Evolutionary conservation across 495 filamentous ascomycete species (phyloP).

Genomic region (Penicillium manginii): DNA sequence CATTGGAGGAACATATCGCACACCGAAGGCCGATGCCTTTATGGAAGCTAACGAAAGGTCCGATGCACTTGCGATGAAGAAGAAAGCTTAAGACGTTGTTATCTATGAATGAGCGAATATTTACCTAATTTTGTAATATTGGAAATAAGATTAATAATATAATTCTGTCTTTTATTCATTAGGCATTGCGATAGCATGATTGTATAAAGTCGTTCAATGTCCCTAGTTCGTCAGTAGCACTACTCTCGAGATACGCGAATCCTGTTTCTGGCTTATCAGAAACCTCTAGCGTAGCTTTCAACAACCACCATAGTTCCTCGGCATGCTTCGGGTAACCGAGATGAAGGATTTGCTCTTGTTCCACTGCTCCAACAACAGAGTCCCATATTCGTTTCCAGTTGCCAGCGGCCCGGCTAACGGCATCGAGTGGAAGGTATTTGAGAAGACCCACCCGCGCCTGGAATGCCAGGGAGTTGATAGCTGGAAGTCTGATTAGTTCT

Average conservation of each 20-base stretch:
- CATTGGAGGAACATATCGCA: constrained; percentile 80
- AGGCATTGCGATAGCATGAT: constrained; percentile 23
- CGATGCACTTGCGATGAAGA: constrained; percentile 9
- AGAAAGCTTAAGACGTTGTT: background rate
- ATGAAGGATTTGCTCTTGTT: constrained; percentile 30
- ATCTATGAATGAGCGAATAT: background rate
- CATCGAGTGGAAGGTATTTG: constrained; percentile 30
- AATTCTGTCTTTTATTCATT: constrained; percentile 7
- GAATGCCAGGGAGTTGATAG: constrained; percentile 39
- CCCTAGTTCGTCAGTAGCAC: constrained; percentile 41
- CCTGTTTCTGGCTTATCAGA: constrained; percentile 15
- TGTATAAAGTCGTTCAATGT: constrained; percentile 45
- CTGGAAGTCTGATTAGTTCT: constrained; percentile 18
- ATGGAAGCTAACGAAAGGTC: constrained; percentile 12
- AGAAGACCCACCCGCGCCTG: constrained; percentile 35
- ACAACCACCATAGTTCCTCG: constrained; percentile 44
- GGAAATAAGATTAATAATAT: constrained; percentile 5
- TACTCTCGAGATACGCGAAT: constrained; percentile 37
- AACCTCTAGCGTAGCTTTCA: constrained; percentile 36
- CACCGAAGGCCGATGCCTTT: constrained; percentile 51
- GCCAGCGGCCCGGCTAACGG: constrained; percentile 33
- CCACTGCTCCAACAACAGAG: constrained; percentile 16
- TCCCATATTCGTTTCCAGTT: constrained; percentile 46
- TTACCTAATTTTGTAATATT: constrained; percentile 6
- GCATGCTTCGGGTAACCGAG: constrained; percentile 46